Conservation (phyloP, 2,329 filamentous ascomycete species). For the Biscogniauxia marginata region DNA sequence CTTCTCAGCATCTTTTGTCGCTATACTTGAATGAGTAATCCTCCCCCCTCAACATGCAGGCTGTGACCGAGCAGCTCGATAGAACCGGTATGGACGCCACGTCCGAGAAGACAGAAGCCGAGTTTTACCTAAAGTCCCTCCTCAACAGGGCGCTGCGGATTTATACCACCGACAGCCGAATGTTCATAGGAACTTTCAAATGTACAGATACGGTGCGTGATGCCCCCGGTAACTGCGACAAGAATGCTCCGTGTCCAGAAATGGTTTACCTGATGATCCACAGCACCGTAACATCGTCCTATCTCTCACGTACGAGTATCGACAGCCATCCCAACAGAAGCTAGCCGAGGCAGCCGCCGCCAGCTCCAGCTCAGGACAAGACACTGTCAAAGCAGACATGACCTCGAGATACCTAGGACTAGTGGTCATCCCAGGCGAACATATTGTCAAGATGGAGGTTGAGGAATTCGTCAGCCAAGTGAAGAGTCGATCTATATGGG, state of each 20-base stretch:
- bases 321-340: constrained; percentile 61
- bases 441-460: constrained; percentile 85
- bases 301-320: constrained; percentile 84
- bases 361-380: constrained; percentile 34
- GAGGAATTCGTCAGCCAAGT: constrained; percentile 69
- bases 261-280: too few relatives aligned
- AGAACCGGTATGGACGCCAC: constrained; percentile 17
- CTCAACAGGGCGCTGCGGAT: constrained; percentile 78
- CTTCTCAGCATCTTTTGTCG: too few relatives aligned
- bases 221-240: too few relatives aligned
- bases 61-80: constrained; percentile 11
- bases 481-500: constrained; percentile 28
- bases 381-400: constrained; percentile 65
- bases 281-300: constrained; percentile 90
- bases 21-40: not conserved
- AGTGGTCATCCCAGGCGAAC: constrained; percentile 82
- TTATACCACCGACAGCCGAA: constrained; percentile 75
- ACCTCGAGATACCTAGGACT: constrained; percentile 83
- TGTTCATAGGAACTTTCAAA: constrained; percentile 89
- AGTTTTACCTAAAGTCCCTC: constrained; percentile 60
- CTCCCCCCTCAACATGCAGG: constrained; percentile 9
- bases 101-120: constrained; percentile 50
- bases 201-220: constrained; percentile 88
- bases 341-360: constrained; percentile 37
- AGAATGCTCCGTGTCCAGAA: too few relatives aligned